These are phyloP conservation scores for Termitomyces sp. DNA, from an alignment of 768 basidiomycete species.

Conservation along the genomic window DNA sequence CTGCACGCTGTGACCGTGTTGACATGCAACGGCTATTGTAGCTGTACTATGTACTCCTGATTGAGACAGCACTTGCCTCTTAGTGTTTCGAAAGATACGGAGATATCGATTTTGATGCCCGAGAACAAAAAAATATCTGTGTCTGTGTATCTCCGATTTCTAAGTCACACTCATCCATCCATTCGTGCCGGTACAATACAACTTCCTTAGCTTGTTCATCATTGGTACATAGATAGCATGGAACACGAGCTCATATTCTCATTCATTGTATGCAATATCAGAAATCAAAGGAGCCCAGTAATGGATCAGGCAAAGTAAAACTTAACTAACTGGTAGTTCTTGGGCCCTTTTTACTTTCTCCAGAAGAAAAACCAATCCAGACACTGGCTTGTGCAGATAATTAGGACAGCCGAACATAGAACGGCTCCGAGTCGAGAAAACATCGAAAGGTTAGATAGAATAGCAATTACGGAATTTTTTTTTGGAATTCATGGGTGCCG, in stretches of 20 bases:
- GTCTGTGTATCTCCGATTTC: no score
- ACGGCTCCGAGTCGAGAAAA: background rate
- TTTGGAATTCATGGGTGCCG: background rate
- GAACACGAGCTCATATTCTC: background rate
- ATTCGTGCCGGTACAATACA: background rate
- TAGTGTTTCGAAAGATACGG: no score
- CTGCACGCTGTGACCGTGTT: no score
- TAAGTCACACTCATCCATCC: no score
- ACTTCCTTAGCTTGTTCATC: background rate
- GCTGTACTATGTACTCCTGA: no score
- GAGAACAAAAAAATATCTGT: no score
- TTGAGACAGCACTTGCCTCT: no score
- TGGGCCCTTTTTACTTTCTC: background rate
- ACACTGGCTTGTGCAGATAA: background rate
- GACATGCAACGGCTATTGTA: no score
- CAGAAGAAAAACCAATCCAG: background rate
- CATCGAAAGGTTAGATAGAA: background rate
- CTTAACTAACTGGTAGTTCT: background rate
- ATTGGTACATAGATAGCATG: no score
- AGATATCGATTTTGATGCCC: no score
- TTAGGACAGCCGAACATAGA: background rate
- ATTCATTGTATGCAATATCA: background rate
- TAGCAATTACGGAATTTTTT: background rate
- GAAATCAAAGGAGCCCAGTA: background rate
- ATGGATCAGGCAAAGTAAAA: background rate